Conservation (phyloP, 345 rosid species). For the Brassica juncea region DNA sequence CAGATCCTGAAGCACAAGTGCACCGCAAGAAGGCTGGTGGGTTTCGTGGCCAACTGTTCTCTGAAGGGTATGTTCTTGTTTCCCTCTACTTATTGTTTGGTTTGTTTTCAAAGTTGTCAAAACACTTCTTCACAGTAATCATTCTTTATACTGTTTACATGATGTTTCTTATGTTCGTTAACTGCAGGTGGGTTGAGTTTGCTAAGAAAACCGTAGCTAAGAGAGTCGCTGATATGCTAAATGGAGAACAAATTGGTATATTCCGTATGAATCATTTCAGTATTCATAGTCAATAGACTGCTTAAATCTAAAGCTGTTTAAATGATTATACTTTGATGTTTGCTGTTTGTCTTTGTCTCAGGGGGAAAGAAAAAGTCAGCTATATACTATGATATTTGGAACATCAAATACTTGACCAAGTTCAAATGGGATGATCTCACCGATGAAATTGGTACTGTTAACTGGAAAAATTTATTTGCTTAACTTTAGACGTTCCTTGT, state of each 20-base stretch:
- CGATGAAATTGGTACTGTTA: slow-evolving; percentile 71
- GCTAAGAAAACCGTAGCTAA: slow-evolving; percentile 71
- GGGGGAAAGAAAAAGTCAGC: slow-evolving; percentile 91
- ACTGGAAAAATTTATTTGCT: neutral
- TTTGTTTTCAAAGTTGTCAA: too few species aligned
- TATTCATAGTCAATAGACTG: neutral
- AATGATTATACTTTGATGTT: neutral
- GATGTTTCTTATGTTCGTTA: neutral
- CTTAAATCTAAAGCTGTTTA: neutral
- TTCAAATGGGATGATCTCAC: slow-evolving; percentile 98
- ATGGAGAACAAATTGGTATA: slow-evolving; percentile 93
- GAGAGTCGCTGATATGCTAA: slow-evolving; percentile 77
- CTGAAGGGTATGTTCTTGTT: slow-evolving; percentile 66
- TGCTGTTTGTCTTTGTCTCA: slow-evolving; percentile 26
- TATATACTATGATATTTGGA: slow-evolving; percentile 84
- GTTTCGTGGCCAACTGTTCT: slow-evolving; percentile 57
- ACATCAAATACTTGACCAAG: slow-evolving; percentile 89
- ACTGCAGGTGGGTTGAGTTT: slow-evolving; percentile 93
- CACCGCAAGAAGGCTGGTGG: slow-evolving; percentile 53
- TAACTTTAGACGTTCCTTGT: neutral
- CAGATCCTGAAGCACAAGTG: slow-evolving; percentile 55
- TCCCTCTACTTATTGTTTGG: neutral
- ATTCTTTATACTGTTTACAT: neutral
- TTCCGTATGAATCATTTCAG: neutral
- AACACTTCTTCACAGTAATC: neutral